Evolutionary conservation across 495 filamentous ascomycete species (phyloP), one percentile per base, ranked within the genome.

Genomic region (Aspergillus hancockii): DNA sequence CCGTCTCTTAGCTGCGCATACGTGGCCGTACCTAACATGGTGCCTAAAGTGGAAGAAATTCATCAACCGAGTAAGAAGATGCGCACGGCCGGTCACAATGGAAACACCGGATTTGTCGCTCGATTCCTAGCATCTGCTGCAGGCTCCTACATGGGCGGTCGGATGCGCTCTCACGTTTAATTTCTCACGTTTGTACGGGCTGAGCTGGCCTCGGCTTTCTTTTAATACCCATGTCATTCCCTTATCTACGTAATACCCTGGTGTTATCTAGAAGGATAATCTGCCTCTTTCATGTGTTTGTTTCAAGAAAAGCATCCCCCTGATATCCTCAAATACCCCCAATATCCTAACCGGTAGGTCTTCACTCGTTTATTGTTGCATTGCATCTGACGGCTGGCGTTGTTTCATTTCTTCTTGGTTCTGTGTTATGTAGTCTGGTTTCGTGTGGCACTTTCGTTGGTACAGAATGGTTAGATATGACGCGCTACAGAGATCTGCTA

Each of bases 51-150:
- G 13, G 65, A 74, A 18, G 67, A 70, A 2, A 23, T 58, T 19
- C 69, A 69, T 22, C 75, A 77, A 55, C 67, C 75, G 0, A 70
- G 63, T 65, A 80, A 80, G 73, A 80, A 79, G 65, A 66, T 77
- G 63, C 75, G 73, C 58, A 61, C 71, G 49, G 47, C 58, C 43
- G 57, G 59, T 43, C 66, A 73, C 53, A 23, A 63, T 1, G 60
- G 67, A 30, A 56, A 70, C 41, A 62, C 65, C 22, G 75, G 77
- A 12, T 67, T 79, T 31, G 73, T 80, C n/a, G 75, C 77, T 16
- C 65, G 77, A 1, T 77, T 80, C 60, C 55, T 80, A 22, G 77
- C 75, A 2, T 77, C 77, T 0, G 77, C 75, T 0, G 71, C 77
- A 13, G 70, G 75, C 4, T 74, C 74, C 9, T 79, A 79, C 53